Conservation (phyloP, 495 filamentous ascomycete genomes). For the Parmelia sp. region DNA sequence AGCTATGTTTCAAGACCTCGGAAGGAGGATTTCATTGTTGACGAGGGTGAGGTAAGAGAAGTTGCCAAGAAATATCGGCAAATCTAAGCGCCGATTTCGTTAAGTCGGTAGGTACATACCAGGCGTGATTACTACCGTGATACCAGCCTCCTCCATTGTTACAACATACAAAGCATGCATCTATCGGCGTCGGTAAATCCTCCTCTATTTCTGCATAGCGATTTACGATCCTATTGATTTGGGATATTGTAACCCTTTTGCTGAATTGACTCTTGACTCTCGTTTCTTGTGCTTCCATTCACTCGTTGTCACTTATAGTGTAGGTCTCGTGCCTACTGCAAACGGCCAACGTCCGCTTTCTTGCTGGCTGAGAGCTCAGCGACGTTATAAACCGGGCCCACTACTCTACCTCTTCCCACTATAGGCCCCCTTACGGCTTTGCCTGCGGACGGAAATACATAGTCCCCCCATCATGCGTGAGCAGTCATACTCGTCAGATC, state of each 20-base stretch:
- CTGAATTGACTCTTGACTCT: constrained; percentile 4
- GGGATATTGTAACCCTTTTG: background rate
- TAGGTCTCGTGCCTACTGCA: constrained; percentile 15
- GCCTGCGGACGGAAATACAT: too few species aligned
- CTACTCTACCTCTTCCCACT: too few species aligned
- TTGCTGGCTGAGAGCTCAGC: background rate
- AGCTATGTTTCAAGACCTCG: background rate
- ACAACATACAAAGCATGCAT: background rate
- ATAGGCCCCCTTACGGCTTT: too few species aligned
- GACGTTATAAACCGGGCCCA: background rate
- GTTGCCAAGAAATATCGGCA: constrained; percentile 12
- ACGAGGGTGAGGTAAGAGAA: background rate
- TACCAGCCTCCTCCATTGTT: constrained; percentile 11
- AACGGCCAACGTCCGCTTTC: constrained; percentile 12
- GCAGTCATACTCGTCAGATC: constrained; percentile 17
- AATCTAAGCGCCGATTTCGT: background rate
- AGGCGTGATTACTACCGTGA: background rate
- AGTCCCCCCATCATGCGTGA: constrained; percentile 14
- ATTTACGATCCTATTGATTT: background rate
- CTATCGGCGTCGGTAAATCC: background rate
- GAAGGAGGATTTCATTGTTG: background rate
- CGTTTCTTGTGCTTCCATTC: background rate
- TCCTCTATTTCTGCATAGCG: background rate
- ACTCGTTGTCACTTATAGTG: background rate
- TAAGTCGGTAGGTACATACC: too few species aligned